These are phyloP conservation scores for Stachybotrys echinatus DNA, from an alignment of 2,329 filamentous ascomycete genomes.

Conservation along the genomic window DNA sequence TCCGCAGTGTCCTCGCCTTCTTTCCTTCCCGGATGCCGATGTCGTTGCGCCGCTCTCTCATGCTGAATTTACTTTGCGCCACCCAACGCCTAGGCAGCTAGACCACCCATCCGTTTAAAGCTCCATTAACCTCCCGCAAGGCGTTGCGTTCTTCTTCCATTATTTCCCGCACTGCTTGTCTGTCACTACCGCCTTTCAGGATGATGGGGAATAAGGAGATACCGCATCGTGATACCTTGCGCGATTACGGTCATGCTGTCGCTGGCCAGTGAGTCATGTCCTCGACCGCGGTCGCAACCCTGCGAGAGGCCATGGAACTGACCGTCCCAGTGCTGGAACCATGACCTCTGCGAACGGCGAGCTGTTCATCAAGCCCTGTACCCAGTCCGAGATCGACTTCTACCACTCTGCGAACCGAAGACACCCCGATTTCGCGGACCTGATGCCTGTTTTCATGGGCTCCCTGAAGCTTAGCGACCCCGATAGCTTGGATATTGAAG, in stretches of 20 bases:
- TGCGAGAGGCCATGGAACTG: background rate
- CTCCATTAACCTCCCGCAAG: background rate
- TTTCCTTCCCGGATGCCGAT: background rate
- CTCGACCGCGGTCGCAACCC: background rate
- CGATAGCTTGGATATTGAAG: constrained; percentile 41
- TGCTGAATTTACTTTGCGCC: background rate
- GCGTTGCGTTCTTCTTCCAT: background rate
- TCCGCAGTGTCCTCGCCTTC: background rate
- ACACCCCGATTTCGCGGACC: constrained; percentile 68
- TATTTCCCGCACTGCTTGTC: background rate
- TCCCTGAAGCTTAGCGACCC: constrained; percentile 64
- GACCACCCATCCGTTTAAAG: background rate
- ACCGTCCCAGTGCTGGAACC: constrained; percentile 61
- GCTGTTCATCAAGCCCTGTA: constrained; percentile 93
- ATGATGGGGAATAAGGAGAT: constrained; percentile 29
- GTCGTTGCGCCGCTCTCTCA: background rate
- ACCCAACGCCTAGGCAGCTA: background rate
- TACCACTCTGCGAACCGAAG: constrained; percentile 67
- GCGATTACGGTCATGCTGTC: constrained; percentile 69
- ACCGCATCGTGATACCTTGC: constrained; percentile 55
- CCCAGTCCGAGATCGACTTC: constrained; percentile 77
- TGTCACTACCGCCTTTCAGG: background rate
- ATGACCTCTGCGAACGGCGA: constrained; percentile 77
- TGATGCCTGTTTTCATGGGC: constrained; percentile 84
- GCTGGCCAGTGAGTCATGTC: constrained; percentile 70